Conservation (phyloP, 306 rosid species). For the Cyamopsis tetragonoloba region DNA sequence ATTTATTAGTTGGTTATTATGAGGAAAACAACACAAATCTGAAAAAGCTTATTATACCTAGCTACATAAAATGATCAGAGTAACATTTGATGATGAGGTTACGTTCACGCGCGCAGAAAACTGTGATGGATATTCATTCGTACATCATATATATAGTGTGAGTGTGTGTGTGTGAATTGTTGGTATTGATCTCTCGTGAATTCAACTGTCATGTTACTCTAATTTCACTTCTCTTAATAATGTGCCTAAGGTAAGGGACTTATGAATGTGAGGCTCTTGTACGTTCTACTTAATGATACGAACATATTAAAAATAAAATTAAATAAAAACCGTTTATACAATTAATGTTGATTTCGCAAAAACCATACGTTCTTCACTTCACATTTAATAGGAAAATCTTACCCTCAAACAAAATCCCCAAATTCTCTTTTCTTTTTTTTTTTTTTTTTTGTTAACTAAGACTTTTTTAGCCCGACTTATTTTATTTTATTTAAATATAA, state of each 20-base stretch:
- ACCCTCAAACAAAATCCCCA: not conserved
- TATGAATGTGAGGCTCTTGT: constrained; percentile 19
- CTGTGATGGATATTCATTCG: constrained; percentile 1
- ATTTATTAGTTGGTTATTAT: too few species aligned
- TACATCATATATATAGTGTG: too few species aligned
- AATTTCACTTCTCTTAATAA: not conserved
- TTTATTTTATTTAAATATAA: too few species aligned
- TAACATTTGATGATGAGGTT: constrained; percentile 6
- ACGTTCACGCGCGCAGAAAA: not conserved
- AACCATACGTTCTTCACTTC: too few species aligned
- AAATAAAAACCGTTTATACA: too few species aligned
- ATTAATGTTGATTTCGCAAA: too few species aligned
- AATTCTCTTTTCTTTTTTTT: too few species aligned
- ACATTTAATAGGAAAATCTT: not conserved
- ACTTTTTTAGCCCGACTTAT: too few species aligned
- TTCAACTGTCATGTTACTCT: constrained; percentile 17
- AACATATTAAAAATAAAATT: too few species aligned
- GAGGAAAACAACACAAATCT: not conserved
- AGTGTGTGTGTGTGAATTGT: not conserved
- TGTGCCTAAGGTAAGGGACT: not conserved
- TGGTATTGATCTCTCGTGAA: constrained; percentile 23
- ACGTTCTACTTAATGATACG: too few species aligned
- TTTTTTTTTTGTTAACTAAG: too few species aligned
- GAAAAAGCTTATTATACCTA: not conserved
- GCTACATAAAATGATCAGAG: not conserved